Evolutionary conservation across 306 rosid genomes (phyloP), one percentile per base, ranked within the genome.

Genomic region (Quillaja saponaria): DNA sequence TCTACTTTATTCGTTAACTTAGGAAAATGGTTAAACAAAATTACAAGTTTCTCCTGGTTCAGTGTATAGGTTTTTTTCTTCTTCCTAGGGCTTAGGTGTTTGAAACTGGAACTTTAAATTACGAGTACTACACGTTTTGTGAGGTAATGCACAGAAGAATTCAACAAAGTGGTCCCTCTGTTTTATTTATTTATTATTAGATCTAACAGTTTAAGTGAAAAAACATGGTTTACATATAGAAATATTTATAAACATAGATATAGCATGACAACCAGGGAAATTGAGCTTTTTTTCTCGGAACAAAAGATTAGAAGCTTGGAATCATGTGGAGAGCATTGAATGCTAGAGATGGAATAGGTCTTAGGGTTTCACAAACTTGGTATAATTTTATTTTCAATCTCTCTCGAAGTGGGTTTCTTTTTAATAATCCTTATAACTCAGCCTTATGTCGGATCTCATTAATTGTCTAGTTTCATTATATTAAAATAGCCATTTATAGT

Each of bases 251-350:
- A 38, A 69, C 3, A 25, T 1, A 25, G 2, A 25, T 58, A 74
- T 55, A 74, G 34, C 58, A 68, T 71, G 56, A 62, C 46, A 70
- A 66, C 71, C 39, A 50, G 65, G 82, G 72, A 48, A 78, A 64
- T 50, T 62, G 81, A 61, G 81, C 60, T 71, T 77, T 66, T 70
- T 73, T 58, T 49, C 85, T 84, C 72, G 83, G 78, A 67, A 72
- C 76, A 81, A 25, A 75, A 83, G 80, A 76, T 76, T 73, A 66
- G 82, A 76, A 74, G 76, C 63, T 63, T 68, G 81, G 84, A 82
- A 79, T 80, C 96, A 76, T 78, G 95, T 84, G 85, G 71, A 71
- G 71, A 49, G 71, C 95, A 90, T 82, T 82, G 52, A 80, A 84
- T 82, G 78, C 84, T 50, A 63, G 71, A 64, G 71, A 54, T 64